Evolutionary conservation across 371 early-diverging fungal genomes (phyloP).

Genomic region (Zychaea mexicana): DNA sequence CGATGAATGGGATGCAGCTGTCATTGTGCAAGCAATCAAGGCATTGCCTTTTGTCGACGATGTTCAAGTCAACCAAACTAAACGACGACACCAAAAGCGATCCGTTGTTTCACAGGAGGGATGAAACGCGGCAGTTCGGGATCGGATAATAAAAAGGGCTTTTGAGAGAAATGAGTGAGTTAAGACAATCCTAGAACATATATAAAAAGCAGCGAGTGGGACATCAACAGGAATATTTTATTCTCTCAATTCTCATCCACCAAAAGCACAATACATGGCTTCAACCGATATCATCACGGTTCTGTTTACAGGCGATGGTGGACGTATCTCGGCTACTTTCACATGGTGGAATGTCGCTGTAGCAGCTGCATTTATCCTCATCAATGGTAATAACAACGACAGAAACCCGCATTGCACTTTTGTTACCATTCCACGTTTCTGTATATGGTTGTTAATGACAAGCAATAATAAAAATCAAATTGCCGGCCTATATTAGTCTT

Average conservation of each 20-base stretch:
- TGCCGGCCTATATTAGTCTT: constrained; percentile 29
- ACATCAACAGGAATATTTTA: not conserved
- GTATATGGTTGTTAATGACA: not conserved
- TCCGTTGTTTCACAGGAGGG: not conserved
- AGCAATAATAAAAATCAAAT: not conserved
- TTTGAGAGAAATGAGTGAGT: not conserved
- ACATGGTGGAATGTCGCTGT: constrained; percentile 53
- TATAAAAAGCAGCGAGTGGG: not conserved
- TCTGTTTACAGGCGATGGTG: constrained; percentile 2
- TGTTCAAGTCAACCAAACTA: not conserved
- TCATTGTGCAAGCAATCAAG: not conserved
- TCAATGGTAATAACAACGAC: constrained; percentile 48
- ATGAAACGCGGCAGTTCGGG: constrained; percentile 1
- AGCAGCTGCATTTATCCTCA: constrained; percentile 47
- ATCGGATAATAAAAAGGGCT: constrained; percentile 1
- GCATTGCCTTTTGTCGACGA: not conserved
- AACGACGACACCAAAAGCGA: not conserved
- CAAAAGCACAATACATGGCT: not conserved
- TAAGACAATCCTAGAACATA: too few species aligned
- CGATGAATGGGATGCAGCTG: not conserved
- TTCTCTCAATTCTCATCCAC: too few species aligned
- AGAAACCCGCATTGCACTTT: not conserved
- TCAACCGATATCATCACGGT: not conserved
- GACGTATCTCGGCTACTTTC: constrained; percentile 11
- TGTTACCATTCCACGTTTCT: not conserved